phyloP scores from a whole-genome alignment of 2,329 filamentous ascomycete species.

The Cladosporium sp. region DNA sequence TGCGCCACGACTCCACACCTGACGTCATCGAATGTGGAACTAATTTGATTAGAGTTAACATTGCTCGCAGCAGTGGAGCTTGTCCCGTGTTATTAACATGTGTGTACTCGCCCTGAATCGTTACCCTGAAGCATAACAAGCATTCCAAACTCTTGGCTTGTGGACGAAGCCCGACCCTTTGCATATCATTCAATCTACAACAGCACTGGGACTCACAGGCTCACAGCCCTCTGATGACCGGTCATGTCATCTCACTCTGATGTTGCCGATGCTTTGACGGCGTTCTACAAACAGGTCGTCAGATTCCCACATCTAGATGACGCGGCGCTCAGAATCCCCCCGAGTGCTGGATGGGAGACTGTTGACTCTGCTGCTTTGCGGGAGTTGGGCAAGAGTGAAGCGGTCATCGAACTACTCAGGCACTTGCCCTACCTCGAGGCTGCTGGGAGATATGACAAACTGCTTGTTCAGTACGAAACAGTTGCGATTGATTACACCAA shows the following conservation, averaged over 20 bases:
- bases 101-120: neutral
- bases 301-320: constrained; percentile 8
- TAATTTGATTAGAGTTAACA: neutral
- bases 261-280: constrained; percentile 1
- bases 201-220: too few relatives aligned
- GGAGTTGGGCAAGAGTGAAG: neutral
- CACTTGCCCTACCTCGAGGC: constrained; percentile 1
- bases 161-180: too few relatives aligned
- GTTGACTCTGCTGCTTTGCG: neutral
- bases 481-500: neutral
- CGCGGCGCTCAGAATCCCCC: neutral
- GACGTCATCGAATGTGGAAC: neutral
- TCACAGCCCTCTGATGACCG: too few relatives aligned
- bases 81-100: neutral
- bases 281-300: constrained; percentile 8
- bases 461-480: neutral
- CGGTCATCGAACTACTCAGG: neutral
- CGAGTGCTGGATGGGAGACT: neutral
- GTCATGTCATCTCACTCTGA: constrained; percentile 1
- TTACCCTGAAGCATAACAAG: neutral
- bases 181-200: too few relatives aligned
- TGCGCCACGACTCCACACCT: neutral
- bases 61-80: neutral
- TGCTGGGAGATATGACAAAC: neutral
- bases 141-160: neutral